These are phyloP conservation scores for Jamesozyma spencerorum DNA, from an alignment of 805 yeast genomes.

Conservation along the genomic window DNA sequence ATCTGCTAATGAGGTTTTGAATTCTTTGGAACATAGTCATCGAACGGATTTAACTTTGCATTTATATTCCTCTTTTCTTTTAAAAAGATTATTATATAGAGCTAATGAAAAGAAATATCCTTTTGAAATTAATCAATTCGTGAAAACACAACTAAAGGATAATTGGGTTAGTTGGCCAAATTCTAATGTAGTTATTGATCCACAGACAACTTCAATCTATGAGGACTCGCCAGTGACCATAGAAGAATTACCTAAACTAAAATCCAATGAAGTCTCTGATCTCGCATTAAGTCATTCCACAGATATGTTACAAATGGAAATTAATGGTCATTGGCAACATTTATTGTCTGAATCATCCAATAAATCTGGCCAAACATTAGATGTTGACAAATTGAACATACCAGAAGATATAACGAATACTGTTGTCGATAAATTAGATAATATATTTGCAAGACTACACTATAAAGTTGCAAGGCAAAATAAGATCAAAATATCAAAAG, in stretches of 20 bases:
- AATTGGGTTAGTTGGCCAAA: constrained; percentile 59
- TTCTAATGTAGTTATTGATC: constrained; percentile 23
- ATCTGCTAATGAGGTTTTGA: constrained; percentile 27
- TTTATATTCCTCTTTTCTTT: constrained; percentile 47
- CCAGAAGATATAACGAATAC: constrained; percentile 14
- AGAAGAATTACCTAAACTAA: background rate
- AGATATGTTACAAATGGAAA: constrained; percentile 20
- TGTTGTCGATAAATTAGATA: constrained; percentile 21
- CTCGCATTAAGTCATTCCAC: constrained; percentile 19
- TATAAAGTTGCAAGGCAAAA: constrained; percentile 19
- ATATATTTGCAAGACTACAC: constrained; percentile 22
- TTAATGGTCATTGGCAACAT: constrained; percentile 24
- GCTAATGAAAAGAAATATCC: constrained; percentile 23
- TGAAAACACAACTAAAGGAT: constrained; percentile 27
- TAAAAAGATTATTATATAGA: constrained; percentile 18
- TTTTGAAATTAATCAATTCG: constrained; percentile 31
- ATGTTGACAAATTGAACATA: constrained; percentile 19
- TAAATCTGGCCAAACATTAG: constrained; percentile 10
- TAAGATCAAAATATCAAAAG: constrained; percentile 9
- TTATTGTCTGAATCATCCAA: constrained; percentile 14
- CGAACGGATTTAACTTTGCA: constrained; percentile 54
- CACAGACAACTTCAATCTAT: constrained; percentile 19
- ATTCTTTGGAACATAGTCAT: constrained; percentile 40
- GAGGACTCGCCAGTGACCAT: constrained; percentile 12
- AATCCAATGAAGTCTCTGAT: constrained; percentile 21